These are phyloP conservation scores for Corniculantispora saksenae DNA, from an alignment of 2,329 filamentous ascomycete genomes.

Conservation along the genomic window DNA sequence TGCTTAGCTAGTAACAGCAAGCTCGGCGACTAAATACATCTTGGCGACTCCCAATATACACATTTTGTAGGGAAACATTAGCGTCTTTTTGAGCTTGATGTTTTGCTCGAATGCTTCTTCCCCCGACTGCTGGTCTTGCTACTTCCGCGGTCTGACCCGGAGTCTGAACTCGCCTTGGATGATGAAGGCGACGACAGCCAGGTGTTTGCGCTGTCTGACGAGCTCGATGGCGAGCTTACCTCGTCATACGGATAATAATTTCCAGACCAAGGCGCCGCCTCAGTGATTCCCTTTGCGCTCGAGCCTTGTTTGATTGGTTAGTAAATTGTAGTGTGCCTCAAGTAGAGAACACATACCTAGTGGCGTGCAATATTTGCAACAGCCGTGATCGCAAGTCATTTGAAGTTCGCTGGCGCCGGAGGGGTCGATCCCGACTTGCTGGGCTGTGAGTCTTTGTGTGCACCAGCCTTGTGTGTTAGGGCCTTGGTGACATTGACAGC, in stretches of 20 bases:
- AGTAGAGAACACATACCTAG: not conserved
- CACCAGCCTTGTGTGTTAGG: slow-evolving; percentile 58
- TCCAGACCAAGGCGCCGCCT: not conserved
- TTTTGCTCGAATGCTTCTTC: not conserved
- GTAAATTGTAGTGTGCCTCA: not conserved
- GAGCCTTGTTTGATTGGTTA: not conserved
- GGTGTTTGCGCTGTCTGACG: not conserved
- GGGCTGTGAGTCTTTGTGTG: slow-evolving; percentile 33
- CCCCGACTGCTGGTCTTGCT: not conserved
- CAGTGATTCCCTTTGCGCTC: not conserved
- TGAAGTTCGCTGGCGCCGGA: not conserved
- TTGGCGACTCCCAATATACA: not conserved
- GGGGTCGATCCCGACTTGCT: not conserved
- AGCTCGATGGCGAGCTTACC: slow-evolving; percentile 1
- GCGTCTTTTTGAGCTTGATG: not conserved
- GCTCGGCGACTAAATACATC: not conserved
- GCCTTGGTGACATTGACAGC: slow-evolving; percentile 52
- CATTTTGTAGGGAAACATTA: not conserved
- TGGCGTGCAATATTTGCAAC: slow-evolving; percentile 4
- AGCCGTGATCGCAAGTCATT: slow-evolving; percentile 18
- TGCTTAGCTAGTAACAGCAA: too few relatives aligned
- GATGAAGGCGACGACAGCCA: slow-evolving; percentile 10
- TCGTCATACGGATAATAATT: not conserved
- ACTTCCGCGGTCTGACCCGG: not conserved
- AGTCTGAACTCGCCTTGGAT: not conserved